Conservation (phyloP, 352 stramenopile genomes). For the Phytophthora meadii region DNA sequence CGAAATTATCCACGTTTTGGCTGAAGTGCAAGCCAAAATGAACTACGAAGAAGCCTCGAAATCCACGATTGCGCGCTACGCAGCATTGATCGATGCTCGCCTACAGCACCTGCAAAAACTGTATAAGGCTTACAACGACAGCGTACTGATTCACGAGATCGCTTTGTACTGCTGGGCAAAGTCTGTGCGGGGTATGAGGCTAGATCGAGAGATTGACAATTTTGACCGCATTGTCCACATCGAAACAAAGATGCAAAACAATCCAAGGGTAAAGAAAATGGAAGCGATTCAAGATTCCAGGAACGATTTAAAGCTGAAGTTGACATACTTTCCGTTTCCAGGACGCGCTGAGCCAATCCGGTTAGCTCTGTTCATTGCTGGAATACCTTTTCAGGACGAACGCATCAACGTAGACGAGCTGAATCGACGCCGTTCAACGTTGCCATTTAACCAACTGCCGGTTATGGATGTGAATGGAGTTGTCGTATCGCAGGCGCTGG, state of each 20-base stretch:
- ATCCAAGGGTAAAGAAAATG: constrained; percentile 32
- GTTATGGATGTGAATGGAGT: constrained; percentile 52
- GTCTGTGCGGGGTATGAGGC: constrained; percentile 9
- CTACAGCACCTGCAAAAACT: constrained; percentile 25
- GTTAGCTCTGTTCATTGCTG: constrained; percentile 51
- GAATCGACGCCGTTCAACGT: constrained; percentile 29
- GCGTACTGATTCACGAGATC: constrained; percentile 38
- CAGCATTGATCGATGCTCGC: constrained; percentile 37
- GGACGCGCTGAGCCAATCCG: constrained; percentile 63
- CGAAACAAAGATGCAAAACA: constrained; percentile 31
- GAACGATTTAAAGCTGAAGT: constrained; percentile 43
- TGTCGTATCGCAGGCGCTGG: constrained; percentile 51
- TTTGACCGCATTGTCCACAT: constrained; percentile 17
- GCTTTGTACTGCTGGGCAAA: constrained; percentile 39
- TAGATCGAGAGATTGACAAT: constrained; percentile 20
- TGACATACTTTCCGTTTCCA: constrained; percentile 63
- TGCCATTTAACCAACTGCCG: constrained; percentile 56
- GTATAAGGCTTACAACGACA: constrained; percentile 11
- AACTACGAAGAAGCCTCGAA: constrained; percentile 15
- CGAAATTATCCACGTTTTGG: constrained; percentile 54
- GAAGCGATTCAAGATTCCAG: constrained; percentile 2
- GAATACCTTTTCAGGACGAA: constrained; percentile 62
- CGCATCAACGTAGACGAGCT: constrained; percentile 47
- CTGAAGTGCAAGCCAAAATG: constrained; percentile 35
- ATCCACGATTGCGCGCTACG: constrained; percentile 26